A percentile compares a stretch with the other conserved stretches of the same genome.
Conservation (phyloP, 345 rosid genomes). For the Brassica carinata region DNA sequence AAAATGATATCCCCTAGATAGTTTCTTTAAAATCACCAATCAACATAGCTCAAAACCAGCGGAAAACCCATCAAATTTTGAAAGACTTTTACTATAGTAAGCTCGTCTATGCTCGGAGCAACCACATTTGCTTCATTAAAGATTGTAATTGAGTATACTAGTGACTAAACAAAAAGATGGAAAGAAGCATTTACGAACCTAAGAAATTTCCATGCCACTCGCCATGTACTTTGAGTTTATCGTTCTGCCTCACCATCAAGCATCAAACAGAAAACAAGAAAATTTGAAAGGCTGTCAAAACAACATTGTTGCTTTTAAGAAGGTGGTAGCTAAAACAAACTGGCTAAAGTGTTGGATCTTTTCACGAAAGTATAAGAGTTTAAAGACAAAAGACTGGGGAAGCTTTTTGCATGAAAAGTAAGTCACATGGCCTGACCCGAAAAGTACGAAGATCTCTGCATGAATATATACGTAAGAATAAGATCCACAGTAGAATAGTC, state of each 20-base stretch:
- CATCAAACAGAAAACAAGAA: slow-evolving; percentile 34
- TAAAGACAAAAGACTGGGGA: slow-evolving; percentile 37
- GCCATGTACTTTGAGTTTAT: slow-evolving; percentile 13
- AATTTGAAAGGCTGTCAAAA: slow-evolving; percentile 35
- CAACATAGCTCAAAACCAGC: slow-evolving; percentile 15
- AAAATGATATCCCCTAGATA: slow-evolving; percentile 35
- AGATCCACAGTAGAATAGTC: slow-evolving; percentile 35
- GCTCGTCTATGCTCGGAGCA: slow-evolving; percentile 6
- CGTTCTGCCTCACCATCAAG: slow-evolving; percentile 31
- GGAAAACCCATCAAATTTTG: slow-evolving; percentile 12
- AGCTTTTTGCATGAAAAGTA: slow-evolving; percentile 49
- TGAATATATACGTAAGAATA: slow-evolving; percentile 45
- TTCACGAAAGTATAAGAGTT: slow-evolving; percentile 38
- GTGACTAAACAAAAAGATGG: slow-evolving; percentile 9
- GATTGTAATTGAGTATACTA: slow-evolving; percentile 2
- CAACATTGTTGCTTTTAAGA: slow-evolving; percentile 43
- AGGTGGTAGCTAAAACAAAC: slow-evolving; percentile 8
- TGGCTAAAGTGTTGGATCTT: slow-evolving; percentile 34
- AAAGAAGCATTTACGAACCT: slow-evolving; percentile 18
- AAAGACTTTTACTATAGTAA: slow-evolving; percentile 15
- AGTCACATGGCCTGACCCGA: slow-evolving; percentile 42
- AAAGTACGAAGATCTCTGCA: slow-evolving; percentile 45
- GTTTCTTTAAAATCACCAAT: slow-evolving; percentile 6
- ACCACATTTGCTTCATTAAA: slow-evolving; percentile 21
- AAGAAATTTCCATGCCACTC: background rate